Evolutionary conservation across 768 basidiomycete species (phyloP).

Genomic region (Tricholoma hemisulphureum): DNA sequence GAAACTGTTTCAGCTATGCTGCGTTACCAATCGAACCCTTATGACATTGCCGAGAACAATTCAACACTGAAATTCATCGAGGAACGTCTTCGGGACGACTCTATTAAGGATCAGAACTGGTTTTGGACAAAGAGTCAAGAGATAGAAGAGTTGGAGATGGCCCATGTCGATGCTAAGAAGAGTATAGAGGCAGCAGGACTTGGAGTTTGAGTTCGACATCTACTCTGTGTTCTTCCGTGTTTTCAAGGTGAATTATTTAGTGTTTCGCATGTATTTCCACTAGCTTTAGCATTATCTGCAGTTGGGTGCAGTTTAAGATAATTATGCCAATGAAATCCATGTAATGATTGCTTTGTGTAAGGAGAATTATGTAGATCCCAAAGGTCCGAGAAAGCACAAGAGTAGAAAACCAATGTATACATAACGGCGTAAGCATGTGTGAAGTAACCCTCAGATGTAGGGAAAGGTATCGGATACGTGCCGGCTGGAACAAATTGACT

Average conservation of each 20-base stretch:
- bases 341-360: constrained; percentile 16
- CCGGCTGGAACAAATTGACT: constrained; percentile 11
- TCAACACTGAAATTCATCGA: constrained; percentile 48
- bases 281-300: neutral
- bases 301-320: neutral
- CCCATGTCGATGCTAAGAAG: constrained; percentile 63
- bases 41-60: constrained; percentile 47
- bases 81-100: constrained; percentile 40
- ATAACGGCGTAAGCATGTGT: constrained; percentile 29
- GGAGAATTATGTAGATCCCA: constrained; percentile 40
- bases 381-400: constrained; percentile 34
- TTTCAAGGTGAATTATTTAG: neutral
- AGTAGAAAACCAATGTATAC: constrained; percentile 27
- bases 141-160: constrained; percentile 55
- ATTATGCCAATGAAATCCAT: constrained; percentile 8
- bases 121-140: constrained; percentile 62
- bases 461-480: constrained; percentile 14
- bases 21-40: constrained; percentile 52
- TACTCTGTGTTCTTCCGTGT: neutral
- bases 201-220: constrained; percentile 21
- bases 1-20: constrained; percentile 56
- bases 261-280: neutral
- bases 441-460: constrained; percentile 19
- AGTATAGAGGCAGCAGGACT: constrained; percentile 71
- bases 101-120: constrained; percentile 44